phyloP scores from a whole-genome alignment of 2,329 filamentous ascomycete genomes.

The Myriosclerotinia curreyana region DNA sequence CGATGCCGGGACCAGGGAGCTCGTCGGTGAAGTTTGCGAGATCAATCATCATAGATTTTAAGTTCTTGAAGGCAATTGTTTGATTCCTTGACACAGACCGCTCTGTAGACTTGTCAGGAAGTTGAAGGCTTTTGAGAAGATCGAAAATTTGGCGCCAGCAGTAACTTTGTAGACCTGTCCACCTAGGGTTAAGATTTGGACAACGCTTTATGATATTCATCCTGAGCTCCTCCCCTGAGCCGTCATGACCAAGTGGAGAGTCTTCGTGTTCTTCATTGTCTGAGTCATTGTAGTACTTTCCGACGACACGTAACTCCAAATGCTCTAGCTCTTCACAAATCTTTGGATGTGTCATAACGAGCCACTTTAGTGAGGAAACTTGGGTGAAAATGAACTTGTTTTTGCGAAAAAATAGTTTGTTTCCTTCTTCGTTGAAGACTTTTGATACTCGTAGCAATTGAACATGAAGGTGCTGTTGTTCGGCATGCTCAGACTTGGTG shows the following conservation, averaged over 20 bases:
- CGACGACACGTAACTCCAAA: constrained; percentile 8
- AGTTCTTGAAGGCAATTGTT: not conserved
- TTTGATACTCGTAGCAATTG: constrained; percentile 10
- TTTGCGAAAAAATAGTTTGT: not conserved
- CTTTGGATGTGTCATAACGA: not conserved
- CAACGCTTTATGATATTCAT: not conserved
- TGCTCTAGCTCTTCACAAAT: not conserved
- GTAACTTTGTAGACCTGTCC: constrained; percentile 13
- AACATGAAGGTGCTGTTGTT: not conserved
- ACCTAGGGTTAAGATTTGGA: not conserved
- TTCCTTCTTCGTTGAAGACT: not conserved
- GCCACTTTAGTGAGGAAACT: not conserved
- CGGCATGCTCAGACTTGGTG: constrained; percentile 4
- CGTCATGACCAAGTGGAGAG: not conserved
- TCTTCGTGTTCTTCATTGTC: too few relatives aligned
- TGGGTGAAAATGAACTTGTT: constrained; percentile 6
- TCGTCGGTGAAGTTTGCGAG: constrained; percentile 6
- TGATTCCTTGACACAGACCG: not conserved
- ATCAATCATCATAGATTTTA: constrained; percentile 12
- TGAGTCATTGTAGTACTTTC: constrained; percentile 1
- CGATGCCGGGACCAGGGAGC: not conserved
- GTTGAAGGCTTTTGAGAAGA: not conserved
- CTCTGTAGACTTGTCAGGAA: not conserved
- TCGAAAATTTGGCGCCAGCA: constrained; percentile 9
- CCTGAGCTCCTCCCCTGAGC: not conserved